Base-by-base conservation (phyloP, 345 rosid species). In the Lepidium sativum region DNA sequence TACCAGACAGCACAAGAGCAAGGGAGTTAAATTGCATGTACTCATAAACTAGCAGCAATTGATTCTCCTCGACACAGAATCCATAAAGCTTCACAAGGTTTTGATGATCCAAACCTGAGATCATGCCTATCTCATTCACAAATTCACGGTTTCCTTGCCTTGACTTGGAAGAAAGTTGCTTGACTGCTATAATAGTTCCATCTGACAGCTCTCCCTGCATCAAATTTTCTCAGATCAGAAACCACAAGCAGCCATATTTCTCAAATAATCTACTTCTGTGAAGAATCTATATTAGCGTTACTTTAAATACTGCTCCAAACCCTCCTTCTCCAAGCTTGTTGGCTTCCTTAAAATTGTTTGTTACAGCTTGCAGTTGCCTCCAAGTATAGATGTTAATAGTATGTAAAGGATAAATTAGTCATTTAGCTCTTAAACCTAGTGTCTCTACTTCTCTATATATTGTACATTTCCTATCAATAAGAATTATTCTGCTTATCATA, bases 11-110 rank as follows among this genome's bases (percentile, higher is more conserved):
- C 2, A 58, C 67, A 27, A 38, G 68, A 18, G 81, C 68, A 25
- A 80, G 83, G 69, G 72, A 53, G 59, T 80, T 80, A 53, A 73
- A 77, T 51, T 77, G 79, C 79, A 77, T 23, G 55, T 79, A 79
- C 48, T 79, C 80, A 12, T 79, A 79, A 6, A 79, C 75, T 0
- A 79, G 61, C n/a, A 79, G 5, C 45, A 76, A 17, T 14, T 79
- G 78, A 13, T 73, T 48, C 31, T 2, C 21, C 1, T 76, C 80
- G 3, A 72, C 63, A 29, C 82, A 79, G 8, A 75, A 79, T 8
- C 82, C 80, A 61, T 60, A 72, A 10, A 79, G 63, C 54, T 61
- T 76, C 14, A 79, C 83, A 23, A 79, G 72, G 60, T 79, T 75
- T 1, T 72, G 78, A 34, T 79, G 80, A 18, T 20, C 21, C 4